phyloP scores from a whole-genome alignment of 2,329 filamentous ascomycete species.

The Furcasterigmium furcatum region DNA sequence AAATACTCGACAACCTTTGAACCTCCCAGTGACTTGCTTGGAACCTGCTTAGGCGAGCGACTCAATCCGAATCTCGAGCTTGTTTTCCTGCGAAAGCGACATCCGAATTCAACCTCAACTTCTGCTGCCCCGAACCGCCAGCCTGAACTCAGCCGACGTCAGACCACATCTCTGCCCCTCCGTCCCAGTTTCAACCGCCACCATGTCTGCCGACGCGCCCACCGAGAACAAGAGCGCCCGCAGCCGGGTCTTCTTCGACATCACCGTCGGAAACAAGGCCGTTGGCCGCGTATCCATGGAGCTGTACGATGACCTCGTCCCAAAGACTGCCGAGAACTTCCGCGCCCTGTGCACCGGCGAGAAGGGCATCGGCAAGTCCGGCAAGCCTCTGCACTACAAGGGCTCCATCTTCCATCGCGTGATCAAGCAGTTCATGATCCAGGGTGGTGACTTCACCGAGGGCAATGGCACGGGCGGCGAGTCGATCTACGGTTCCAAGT shows the following conservation, averaged over 20 bases:
- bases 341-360: slow-evolving; percentile 91
- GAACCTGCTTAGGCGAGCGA: no score
- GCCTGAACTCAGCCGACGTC: no score
- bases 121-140: no score
- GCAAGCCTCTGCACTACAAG: slow-evolving; percentile 91
- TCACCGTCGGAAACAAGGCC: slow-evolving; percentile 71
- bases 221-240: slow-evolving; percentile 46
- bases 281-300: slow-evolving; percentile 84
- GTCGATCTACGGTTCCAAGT: slow-evolving; percentile 96
- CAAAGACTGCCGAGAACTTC: slow-evolving; percentile 97
- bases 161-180: no score
- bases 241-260: slow-evolving; percentile 89
- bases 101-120: no score
- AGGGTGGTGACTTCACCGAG: slow-evolving; percentile 94
- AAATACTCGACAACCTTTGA: no score
- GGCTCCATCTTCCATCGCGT: slow-evolving; percentile 91
- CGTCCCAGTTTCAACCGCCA: no score
- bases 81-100: no score
- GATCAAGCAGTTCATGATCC: slow-evolving; percentile 99
- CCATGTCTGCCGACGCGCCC: slow-evolving; percentile 38
- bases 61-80: not conserved
- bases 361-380: slow-evolving; percentile 78
- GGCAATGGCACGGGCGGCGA: slow-evolving; percentile 95
- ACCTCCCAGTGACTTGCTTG: no score
- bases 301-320: slow-evolving; percentile 73